phyloP scores from a whole-genome alignment of 2,329 filamentous ascomycete species.

The Microsporum canis region DNA sequence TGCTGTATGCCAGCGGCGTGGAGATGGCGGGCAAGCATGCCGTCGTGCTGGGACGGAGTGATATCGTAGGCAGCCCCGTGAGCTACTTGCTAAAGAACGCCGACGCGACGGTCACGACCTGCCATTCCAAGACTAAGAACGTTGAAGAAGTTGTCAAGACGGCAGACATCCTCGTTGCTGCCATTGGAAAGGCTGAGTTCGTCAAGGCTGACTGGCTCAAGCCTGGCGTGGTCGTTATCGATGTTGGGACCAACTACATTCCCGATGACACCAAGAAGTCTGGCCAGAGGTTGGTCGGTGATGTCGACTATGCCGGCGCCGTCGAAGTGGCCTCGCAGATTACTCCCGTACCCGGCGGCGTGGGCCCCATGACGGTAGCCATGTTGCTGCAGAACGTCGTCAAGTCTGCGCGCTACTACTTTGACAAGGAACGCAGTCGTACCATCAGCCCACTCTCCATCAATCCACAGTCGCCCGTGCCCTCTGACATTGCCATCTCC shows the following conservation, averaged over 20 bases:
- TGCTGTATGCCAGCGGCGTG: conserved; percentile 73
- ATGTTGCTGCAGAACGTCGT: conserved; percentile 97
- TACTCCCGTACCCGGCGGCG: conserved; percentile 90
- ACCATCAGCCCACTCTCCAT: conserved; percentile 73
- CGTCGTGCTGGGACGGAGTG: conserved; percentile 85
- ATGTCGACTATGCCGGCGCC: conserved; percentile 84
- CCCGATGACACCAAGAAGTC: conserved; percentile 83
- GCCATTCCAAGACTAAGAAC: conserved; percentile 76
- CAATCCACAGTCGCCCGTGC: conserved; percentile 66
- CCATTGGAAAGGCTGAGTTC: conserved; percentile 77
- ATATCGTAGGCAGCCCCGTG: conserved; percentile 94
- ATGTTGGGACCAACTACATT: conserved; percentile 95
- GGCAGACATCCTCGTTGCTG: conserved; percentile 83
- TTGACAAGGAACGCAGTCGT: conserved; percentile 70
- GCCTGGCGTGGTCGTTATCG: conserved; percentile 86
- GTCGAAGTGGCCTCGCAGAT: conserved; percentile 79
- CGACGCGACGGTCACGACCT: conserved; percentile 91
- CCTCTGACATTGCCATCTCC: conserved; percentile 92
- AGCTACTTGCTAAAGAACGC: conserved; percentile 93
- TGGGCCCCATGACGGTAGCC: conserved; percentile 96
- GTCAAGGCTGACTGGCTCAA: conserved; percentile 95
- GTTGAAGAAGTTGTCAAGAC: conserved; percentile 63
- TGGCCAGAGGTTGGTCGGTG: conserved; percentile 81
- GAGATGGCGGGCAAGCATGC: conserved; percentile 82
- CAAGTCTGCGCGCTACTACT: conserved; percentile 68